Conservation (phyloP, 805 yeast species). For the Metschnikowia amazonensis region DNA sequence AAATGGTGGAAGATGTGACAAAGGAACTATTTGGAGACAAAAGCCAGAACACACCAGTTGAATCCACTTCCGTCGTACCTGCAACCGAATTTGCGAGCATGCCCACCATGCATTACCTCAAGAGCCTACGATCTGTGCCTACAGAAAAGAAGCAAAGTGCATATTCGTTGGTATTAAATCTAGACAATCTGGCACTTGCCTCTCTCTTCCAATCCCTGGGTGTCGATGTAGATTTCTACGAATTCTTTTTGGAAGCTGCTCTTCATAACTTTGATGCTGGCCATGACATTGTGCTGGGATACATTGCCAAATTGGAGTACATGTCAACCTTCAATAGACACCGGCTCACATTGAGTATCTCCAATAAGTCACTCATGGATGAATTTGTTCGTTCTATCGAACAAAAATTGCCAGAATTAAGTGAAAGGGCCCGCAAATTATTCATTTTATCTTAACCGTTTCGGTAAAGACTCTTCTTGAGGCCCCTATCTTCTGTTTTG, state of each 20-base stretch:
- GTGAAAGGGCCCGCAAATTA: neutral
- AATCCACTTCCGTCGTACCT: neutral
- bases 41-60: neutral
- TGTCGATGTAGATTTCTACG: conserved; percentile 46
- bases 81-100: conserved; percentile 15
- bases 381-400: conserved; percentile 7
- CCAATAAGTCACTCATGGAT: conserved; percentile 20
- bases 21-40: conserved; percentile 11
- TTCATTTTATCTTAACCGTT: conserved; percentile 4
- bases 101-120: conserved; percentile 26
- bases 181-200: conserved; percentile 23
- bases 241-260: conserved; percentile 46
- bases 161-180: conserved; percentile 33
- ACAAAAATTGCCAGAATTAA: neutral
- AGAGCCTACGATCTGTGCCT: conserved; percentile 27
- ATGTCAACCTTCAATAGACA: conserved; percentile 24
- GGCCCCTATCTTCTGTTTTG: conserved; percentile 31
- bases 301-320: conserved; percentile 5
- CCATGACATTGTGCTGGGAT: neutral
- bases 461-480: conserved; percentile 20
- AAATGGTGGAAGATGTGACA: conserved; percentile 6
- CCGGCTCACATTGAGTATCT: conserved; percentile 32
- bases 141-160: conserved; percentile 25
- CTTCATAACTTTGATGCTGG: neutral
- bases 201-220: conserved; percentile 41